Evolutionary conservation across 2,329 filamentous ascomycete genomes (phyloP).

Genomic region (Alternaria brassicicola): DNA sequence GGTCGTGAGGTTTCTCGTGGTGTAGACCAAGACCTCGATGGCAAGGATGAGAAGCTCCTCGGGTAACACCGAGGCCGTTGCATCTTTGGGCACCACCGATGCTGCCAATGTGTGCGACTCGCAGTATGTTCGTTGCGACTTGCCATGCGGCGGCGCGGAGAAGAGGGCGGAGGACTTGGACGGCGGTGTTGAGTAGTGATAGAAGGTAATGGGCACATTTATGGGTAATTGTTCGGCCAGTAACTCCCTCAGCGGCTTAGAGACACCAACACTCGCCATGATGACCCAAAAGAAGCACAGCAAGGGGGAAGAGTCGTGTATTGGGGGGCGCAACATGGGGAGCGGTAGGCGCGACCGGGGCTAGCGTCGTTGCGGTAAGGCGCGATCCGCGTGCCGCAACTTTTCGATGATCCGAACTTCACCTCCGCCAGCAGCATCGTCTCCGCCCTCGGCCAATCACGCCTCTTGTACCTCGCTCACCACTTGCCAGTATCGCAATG

Average conservation of each 20-base stretch:
- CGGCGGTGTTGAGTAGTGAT: slow-evolving; percentile 88
- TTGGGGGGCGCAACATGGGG: slow-evolving; percentile 19
- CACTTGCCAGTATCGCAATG: slow-evolving; percentile 45
- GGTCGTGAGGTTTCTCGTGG: slow-evolving; percentile 76
- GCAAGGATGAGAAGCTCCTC: slow-evolving; percentile 75
- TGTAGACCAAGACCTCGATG: slow-evolving; percentile 87
- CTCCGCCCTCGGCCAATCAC: slow-evolving; percentile 14
- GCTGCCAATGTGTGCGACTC: slow-evolving; percentile 80
- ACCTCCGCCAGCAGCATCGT: slow-evolving; percentile 17
- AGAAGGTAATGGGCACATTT: slow-evolving; percentile 68
- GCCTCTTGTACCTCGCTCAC: slow-evolving; percentile 21
- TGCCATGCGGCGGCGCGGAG: slow-evolving; percentile 73
- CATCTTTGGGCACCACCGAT: slow-evolving; percentile 53
- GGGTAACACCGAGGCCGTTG: slow-evolving; percentile 22
- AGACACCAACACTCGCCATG: slow-evolving; percentile 35
- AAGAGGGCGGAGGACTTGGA: slow-evolving; percentile 76
- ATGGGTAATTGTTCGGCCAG: slow-evolving; percentile 61
- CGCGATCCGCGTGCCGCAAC: slow-evolving; percentile 30
- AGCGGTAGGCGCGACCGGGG: slow-evolving; percentile 18
- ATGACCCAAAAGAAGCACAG: slow-evolving; percentile 12
- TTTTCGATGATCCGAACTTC: slow-evolving; percentile 39
- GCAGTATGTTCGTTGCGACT: slow-evolving; percentile 79
- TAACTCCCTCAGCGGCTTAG: slow-evolving; percentile 47
- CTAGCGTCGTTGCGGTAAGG: slow-evolving; percentile 26
- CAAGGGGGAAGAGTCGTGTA: slow-evolving; percentile 14